Evolutionary conservation across 2,329 filamentous ascomycete species (phyloP).

Genomic region (Exophiala calicioides): DNA sequence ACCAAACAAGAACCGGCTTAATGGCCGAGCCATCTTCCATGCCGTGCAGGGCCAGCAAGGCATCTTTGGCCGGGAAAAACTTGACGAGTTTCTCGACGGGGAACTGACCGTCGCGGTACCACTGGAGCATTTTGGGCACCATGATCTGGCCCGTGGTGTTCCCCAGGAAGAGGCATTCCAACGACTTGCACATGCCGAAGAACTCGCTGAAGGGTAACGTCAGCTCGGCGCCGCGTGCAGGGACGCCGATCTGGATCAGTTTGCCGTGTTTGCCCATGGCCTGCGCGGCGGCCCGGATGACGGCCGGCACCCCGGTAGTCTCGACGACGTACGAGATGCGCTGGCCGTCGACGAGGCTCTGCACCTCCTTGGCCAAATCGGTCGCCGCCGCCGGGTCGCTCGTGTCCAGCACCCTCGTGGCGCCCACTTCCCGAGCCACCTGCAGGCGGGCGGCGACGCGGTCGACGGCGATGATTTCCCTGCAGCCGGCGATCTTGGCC

Average conservation of each 20-base stretch:
- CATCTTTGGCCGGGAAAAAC: slow-evolving; percentile 41
- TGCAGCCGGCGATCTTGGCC: slow-evolving; percentile 46
- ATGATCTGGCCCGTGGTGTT: slow-evolving; percentile 44
- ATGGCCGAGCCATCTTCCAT: slow-evolving; percentile 34
- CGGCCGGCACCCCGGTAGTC: slow-evolving; percentile 49
- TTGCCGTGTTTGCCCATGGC: slow-evolving; percentile 49
- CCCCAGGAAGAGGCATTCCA: slow-evolving; percentile 52
- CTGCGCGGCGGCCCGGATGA: slow-evolving; percentile 47
- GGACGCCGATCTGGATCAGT: slow-evolving; percentile 53
- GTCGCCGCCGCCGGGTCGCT: slow-evolving; percentile 17
- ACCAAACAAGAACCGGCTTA: slow-evolving; percentile 36
- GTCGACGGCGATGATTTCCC: slow-evolving; percentile 46
- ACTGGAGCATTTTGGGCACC: slow-evolving; percentile 52
- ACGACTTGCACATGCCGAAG: slow-evolving; percentile 51
- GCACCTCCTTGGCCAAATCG: slow-evolving; percentile 40
- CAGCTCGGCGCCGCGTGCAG: slow-evolving; percentile 47
- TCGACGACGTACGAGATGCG: slow-evolving; percentile 53
- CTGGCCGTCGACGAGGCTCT: slow-evolving; percentile 38
- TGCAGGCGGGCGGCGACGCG: slow-evolving; percentile 39
- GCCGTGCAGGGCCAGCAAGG: slow-evolving; percentile 29
- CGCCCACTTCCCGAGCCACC: slow-evolving; percentile 44
- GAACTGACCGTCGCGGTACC: slow-evolving; percentile 51
- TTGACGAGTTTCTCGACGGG: slow-evolving; percentile 51
- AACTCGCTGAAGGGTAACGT: slow-evolving; percentile 42
- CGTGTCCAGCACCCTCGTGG: slow-evolving; percentile 40